phyloP scores from a whole-genome alignment of 176 grass and related monocot genomes.

The Hordeum vulgare region DNA sequence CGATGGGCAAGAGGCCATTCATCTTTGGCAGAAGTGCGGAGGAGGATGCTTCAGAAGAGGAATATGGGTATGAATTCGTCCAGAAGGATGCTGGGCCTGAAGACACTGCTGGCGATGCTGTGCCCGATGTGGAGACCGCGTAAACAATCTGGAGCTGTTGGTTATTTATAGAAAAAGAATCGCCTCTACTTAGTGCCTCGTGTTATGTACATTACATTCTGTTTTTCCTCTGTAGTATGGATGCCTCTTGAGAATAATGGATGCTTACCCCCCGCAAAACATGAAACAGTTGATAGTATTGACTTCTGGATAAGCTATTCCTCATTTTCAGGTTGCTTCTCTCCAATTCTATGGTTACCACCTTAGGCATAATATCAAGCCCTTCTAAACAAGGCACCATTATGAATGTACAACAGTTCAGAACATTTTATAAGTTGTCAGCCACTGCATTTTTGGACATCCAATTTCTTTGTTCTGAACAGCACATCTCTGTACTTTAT shows the following conservation, averaged over 20 bases:
- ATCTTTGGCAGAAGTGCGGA: conserved; percentile 62
- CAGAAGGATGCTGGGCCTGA: conserved; percentile 11
- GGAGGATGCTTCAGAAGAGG: conserved; percentile 36
- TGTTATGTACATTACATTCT: not conserved
- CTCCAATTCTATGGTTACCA: not conserved
- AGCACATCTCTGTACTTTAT: not conserved
- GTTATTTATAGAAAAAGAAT: not conserved
- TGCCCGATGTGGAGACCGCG: not conserved
- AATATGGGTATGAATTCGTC: conserved; percentile 28
- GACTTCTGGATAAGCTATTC: not conserved
- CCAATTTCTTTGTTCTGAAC: not conserved
- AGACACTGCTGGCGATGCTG: not conserved
- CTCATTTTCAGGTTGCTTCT: not conserved
- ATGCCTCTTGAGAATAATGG: not conserved
- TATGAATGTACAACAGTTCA: not conserved
- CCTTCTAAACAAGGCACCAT: not conserved
- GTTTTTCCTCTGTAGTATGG: not conserved
- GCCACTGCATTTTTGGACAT: not conserved
- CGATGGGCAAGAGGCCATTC: conserved; percentile 82
- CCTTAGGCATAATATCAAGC: not conserved
- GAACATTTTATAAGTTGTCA: not conserved
- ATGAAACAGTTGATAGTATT: not conserved
- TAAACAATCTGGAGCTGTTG: not conserved
- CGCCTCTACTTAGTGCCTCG: not conserved
- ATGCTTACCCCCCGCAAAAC: not conserved